phyloP scores from a whole-genome alignment of 2,329 filamentous ascomycete genomes.

The Paramyrothecium roridum region DNA sequence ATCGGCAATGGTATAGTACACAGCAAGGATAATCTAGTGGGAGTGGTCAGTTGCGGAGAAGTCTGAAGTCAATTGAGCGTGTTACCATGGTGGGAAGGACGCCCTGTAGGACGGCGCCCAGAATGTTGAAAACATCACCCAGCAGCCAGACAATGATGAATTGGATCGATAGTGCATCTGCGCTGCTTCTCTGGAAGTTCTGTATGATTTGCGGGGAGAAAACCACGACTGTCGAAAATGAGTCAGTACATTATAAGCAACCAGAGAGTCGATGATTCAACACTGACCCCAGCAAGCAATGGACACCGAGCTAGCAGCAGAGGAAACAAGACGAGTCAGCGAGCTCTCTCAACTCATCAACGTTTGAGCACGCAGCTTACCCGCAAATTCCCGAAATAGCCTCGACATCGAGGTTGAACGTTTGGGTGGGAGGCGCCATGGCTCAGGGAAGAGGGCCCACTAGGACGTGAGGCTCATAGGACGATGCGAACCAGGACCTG shows the following conservation, averaged over 20 bases:
- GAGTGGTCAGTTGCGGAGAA: neutral
- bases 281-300: conserved; percentile 79
- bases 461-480: neutral
- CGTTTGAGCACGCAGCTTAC: conserved; percentile 38
- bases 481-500: neutral
- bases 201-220: conserved; percentile 97
- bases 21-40: conserved; percentile 75
- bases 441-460: neutral
- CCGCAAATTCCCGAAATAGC: conserved; percentile 91
- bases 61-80: neutral
- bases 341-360: too few relatives aligned
- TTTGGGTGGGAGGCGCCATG: conserved; percentile 54
- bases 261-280: neutral
- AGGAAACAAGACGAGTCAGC: too few relatives aligned
- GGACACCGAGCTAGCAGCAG: conserved; percentile 70
- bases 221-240: conserved; percentile 68
- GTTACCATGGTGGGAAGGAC: conserved; percentile 87
- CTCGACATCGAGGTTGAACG: conserved; percentile 77
- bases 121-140: conserved; percentile 95
- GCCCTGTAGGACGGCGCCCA: conserved; percentile 86
- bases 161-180: conserved; percentile 83
- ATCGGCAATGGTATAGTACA: conserved; percentile 92
- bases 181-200: conserved; percentile 81
- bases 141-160: conserved; percentile 92
- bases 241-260: neutral